phyloP scores from a whole-genome alignment of 257 asterid genomes.

The Solanum bulbocastanum region DNA sequence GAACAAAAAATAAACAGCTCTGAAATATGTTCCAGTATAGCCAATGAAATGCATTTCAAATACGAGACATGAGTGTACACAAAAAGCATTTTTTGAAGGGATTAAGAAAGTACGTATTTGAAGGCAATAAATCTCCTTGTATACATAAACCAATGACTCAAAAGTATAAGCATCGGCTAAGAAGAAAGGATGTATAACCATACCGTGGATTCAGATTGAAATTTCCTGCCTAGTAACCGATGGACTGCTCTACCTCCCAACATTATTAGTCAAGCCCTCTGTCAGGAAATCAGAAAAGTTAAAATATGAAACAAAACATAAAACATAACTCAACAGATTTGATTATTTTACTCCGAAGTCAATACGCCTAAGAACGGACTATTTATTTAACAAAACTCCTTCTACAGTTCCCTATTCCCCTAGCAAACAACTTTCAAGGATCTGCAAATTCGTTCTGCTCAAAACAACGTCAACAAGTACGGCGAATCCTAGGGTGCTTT shows the following conservation, averaged over 20 bases:
- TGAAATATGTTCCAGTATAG: not conserved
- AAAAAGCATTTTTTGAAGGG: not conserved
- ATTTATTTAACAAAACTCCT: not conserved
- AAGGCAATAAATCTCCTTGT: not conserved
- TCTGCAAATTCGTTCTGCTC: not conserved
- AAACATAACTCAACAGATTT: not conserved
- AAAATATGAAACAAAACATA: not conserved
- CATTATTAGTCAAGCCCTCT: slow-evolving; percentile 30
- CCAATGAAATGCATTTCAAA: not conserved
- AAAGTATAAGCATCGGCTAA: not conserved
- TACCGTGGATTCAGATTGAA: slow-evolving; percentile 32
- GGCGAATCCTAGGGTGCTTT: not conserved
- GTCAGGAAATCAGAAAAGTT: not conserved
- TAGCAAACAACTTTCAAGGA: not conserved
- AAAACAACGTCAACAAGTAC: not conserved
- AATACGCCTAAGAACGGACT: not conserved
- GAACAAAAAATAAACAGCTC: not conserved
- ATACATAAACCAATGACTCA: not conserved
- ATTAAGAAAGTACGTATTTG: not conserved
- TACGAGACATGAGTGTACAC: not conserved
- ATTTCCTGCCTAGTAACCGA: slow-evolving; percentile 33
- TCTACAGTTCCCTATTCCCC: not conserved
- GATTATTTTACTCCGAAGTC: not conserved
- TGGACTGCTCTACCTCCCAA: slow-evolving; percentile 43
- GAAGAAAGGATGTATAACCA: not conserved